Evolutionary conservation across 208 protist genomes (phyloP).

Genomic region (Crithidia sp.): DNA sequence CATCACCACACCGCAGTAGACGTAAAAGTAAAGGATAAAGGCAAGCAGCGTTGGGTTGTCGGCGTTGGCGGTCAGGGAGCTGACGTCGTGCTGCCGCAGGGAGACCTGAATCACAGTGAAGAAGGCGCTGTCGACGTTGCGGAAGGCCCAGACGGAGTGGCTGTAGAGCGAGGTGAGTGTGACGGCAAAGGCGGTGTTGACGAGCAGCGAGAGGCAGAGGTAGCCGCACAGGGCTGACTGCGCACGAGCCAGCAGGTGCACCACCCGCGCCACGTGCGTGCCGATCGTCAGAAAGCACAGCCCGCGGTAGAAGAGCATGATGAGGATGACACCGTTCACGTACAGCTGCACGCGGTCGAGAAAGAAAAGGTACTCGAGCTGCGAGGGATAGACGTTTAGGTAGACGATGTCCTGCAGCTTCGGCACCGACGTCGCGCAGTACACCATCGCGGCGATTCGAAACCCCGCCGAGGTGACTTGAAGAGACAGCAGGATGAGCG

Average conservation of each 20-base stretch:
- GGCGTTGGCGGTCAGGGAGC: constrained; percentile 18
- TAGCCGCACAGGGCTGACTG: constrained; percentile 31
- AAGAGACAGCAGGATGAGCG: constrained; percentile 8
- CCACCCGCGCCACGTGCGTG: constrained; percentile 23
- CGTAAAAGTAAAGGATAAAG: constrained; percentile 41
- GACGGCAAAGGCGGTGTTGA: constrained; percentile 42
- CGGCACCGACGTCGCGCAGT: constrained; percentile 12
- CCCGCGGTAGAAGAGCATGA: constrained; percentile 22
- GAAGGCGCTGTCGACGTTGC: constrained; percentile 37
- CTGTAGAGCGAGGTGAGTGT: constrained; percentile 38
- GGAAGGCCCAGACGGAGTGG: constrained; percentile 40
- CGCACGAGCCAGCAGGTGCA: constrained; percentile 15
- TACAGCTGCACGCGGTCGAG: constrained; percentile 25
- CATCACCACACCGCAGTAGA: constrained; percentile 27
- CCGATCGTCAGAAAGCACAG: constrained; percentile 24
- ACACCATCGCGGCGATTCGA: constrained; percentile 14
- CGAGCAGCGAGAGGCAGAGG: constrained; percentile 37
- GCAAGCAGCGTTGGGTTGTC: constrained; percentile 11
- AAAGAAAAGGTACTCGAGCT: constrained; percentile 24
- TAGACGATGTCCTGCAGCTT: constrained; percentile 16
- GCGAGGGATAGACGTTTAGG: not conserved
- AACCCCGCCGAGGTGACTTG: not conserved
- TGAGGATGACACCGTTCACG: constrained; percentile 16
- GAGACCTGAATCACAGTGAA: constrained; percentile 44
- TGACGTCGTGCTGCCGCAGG: constrained; percentile 49